Conservation (phyloP, 345 rosid species). For the Eucalyptus erythrocorys region DNA sequence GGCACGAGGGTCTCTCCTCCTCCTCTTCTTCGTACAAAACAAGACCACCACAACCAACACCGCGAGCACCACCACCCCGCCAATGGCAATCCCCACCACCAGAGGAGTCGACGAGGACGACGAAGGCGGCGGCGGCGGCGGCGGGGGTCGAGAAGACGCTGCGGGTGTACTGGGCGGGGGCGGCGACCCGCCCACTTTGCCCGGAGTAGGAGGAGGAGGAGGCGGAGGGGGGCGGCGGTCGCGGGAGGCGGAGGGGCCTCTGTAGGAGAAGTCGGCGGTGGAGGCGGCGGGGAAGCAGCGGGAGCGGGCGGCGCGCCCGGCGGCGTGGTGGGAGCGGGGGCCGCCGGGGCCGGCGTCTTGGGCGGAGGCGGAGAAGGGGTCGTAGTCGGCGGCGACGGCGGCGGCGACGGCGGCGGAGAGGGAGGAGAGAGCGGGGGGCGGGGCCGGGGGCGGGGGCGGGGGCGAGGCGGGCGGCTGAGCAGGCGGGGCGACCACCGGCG, state of each 20-base stretch:
- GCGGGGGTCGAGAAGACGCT: slow-evolving; percentile 8
- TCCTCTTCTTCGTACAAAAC: slow-evolving; percentile 40
- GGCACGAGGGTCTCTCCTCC: slow-evolving; percentile 19
- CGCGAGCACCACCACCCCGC: slow-evolving; percentile 34
- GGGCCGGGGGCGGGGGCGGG: neutral
- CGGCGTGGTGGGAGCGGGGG: slow-evolving; percentile 9
- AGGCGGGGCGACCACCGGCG: neutral
- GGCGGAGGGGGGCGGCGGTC: slow-evolving; percentile 4
- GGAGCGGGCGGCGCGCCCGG: slow-evolving; percentile 7
- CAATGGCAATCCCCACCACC: slow-evolving; percentile 50
- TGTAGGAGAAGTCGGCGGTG: slow-evolving; percentile 12
- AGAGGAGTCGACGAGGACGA: slow-evolving; percentile 24
- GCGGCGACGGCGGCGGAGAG: slow-evolving; percentile 25
- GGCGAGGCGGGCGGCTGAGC: neutral
- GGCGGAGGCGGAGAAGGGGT: slow-evolving; percentile 27
- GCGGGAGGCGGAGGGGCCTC: slow-evolving; percentile 6
- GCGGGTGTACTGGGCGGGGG: slow-evolving; percentile 5
- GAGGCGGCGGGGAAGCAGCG: slow-evolving; percentile 5
- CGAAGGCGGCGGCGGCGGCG: slow-evolving; percentile 12
- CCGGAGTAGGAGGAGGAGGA: neutral
- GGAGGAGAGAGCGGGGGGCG: neutral
- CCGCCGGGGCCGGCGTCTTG: slow-evolving; percentile 7
- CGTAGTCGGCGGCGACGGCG: slow-evolving; percentile 23
- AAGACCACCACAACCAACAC: slow-evolving; percentile 29
- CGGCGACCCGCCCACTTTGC: neutral